These are phyloP conservation scores for Lathyrus sativus DNA, from an alignment of 306 rosid species.

Conservation along the genomic window DNA sequence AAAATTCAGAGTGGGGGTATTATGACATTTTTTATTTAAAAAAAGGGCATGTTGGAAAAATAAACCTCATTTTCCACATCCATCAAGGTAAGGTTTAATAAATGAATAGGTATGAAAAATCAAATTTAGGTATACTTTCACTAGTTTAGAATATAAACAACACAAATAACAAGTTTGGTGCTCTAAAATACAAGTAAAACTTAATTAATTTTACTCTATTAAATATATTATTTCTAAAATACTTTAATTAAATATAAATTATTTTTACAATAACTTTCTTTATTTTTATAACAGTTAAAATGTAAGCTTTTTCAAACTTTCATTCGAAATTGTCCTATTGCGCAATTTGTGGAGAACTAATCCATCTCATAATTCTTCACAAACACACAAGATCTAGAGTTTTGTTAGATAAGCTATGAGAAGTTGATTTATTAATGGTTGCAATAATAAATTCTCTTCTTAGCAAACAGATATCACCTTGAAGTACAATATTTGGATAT, in stretches of 20 bases:
- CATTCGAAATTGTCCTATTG: too few species aligned
- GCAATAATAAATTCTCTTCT: conserved; percentile 37
- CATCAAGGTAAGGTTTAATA: conserved; percentile 40
- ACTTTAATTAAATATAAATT: neutral
- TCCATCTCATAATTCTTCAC: too few species aligned
- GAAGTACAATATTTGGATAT: neutral
- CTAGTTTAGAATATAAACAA: neutral
- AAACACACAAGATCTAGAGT: too few species aligned
- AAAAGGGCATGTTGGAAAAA: too few species aligned
- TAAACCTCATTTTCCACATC: conserved; percentile 43
- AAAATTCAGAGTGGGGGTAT: too few species aligned
- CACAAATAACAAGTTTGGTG: neutral
- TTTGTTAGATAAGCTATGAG: too few species aligned
- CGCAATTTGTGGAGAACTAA: too few species aligned
- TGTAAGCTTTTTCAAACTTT: neutral
- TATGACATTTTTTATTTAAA: too few species aligned
- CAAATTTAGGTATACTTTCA: conserved; percentile 37
- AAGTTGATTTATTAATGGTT: conserved; percentile 37
- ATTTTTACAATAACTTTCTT: neutral
- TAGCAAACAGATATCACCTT: conserved; percentile 41
- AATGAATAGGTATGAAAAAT: conserved; percentile 43
- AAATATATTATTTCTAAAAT: neutral
- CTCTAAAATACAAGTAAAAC: neutral
- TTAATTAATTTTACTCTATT: neutral
- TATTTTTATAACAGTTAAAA: neutral